Conservation (phyloP, 139 green algal species). For the Gonium pectorale region DNA sequence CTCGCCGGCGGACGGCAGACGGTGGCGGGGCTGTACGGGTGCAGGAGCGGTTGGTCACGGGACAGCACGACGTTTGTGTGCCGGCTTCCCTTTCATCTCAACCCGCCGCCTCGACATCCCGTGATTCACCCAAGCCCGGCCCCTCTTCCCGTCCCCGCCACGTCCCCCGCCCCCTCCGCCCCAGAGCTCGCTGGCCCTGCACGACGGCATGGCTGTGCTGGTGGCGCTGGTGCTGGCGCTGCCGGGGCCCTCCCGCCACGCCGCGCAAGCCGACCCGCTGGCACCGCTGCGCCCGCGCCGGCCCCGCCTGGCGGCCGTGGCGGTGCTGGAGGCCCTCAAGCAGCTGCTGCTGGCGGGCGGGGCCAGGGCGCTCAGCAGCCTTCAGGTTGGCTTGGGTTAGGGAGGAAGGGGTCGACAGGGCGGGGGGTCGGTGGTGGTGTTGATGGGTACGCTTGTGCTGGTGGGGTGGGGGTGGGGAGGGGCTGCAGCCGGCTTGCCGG, state of each 20-base stretch:
- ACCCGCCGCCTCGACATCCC: too few relatives aligned
- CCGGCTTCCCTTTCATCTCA: too few relatives aligned
- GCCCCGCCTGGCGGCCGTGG: slow-evolving; percentile 12
- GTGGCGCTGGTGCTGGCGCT: slow-evolving; percentile 37
- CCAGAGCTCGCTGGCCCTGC: slow-evolving; percentile 24
- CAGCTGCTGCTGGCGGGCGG: slow-evolving; percentile 23
- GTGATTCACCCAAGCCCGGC: too few relatives aligned
- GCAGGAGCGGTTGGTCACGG: too few relatives aligned
- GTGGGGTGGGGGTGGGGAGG: too few relatives aligned
- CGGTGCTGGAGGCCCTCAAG: slow-evolving; percentile 37
- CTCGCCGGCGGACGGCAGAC: too few relatives aligned
- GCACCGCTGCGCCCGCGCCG: slow-evolving; percentile 24
- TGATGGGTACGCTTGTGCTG: too few relatives aligned
- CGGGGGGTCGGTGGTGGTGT: not conserved
- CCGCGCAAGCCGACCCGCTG: slow-evolving; percentile 33
- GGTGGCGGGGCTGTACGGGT: too few relatives aligned
- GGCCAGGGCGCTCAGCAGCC: not conserved
- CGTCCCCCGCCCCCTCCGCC: not conserved
- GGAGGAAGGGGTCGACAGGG: not conserved
- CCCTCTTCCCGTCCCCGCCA: not conserved
- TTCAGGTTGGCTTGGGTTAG: slow-evolving; percentile 2
- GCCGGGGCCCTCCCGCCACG: slow-evolving; percentile 29
- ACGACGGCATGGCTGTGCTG: slow-evolving; percentile 18
- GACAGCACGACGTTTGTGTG: too few relatives aligned
- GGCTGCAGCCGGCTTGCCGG: too few relatives aligned